Percentiles rank a stretch among this genome's conserved stretches.
phyloP scores from a whole-genome alignment of 2,329 filamentous ascomycete species.

The Claviceps spartinae region DNA sequence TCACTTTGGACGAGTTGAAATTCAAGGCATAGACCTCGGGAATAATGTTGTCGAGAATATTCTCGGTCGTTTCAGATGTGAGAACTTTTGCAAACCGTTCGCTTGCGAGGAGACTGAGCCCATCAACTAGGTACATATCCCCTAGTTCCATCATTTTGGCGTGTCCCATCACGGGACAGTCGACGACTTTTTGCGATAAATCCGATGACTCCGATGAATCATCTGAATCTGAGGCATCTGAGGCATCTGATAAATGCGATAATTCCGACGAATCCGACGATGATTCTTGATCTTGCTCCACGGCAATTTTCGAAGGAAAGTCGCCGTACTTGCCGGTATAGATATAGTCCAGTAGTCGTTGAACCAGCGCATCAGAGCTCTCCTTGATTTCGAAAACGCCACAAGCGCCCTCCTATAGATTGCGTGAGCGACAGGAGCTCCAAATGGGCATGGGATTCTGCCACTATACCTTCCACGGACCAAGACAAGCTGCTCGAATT shows the following conservation, averaged over 20 bases:
- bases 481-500: too few species aligned
- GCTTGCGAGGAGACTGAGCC: neutral
- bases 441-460: too few species aligned
- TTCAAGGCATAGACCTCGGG: neutral
- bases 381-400: neutral
- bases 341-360: neutral
- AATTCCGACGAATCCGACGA: too few species aligned
- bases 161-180: neutral
- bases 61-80: neutral
- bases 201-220: neutral
- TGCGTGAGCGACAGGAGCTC: neutral
- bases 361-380: neutral
- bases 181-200: neutral
- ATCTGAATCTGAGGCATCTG: too few species aligned
- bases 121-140: neutral
- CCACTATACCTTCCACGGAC: too few species aligned
- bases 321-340: neutral
- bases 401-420: neutral
- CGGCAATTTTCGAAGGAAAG: too few species aligned
- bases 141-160: neutral
- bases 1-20: neutral
- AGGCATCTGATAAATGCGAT: too few species aligned
- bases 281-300: too few species aligned
- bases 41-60: neutral
- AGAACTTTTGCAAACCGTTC: neutral